These are phyloP conservation scores for Trypanosoma lewisi DNA, from an alignment of 208 protist species.

Conservation along the genomic window DNA sequence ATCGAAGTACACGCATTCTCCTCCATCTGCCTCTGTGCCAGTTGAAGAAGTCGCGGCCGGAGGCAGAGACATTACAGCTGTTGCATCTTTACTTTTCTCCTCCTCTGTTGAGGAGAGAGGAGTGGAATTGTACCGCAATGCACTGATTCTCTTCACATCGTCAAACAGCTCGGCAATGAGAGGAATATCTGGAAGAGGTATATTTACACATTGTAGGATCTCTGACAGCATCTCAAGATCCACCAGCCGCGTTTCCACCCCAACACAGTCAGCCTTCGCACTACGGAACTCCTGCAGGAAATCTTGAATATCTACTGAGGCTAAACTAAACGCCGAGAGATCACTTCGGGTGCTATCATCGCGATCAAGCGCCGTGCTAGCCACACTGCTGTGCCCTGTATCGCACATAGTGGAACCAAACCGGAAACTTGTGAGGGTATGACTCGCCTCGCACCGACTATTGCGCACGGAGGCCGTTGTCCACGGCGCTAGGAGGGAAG, in stretches of 20 bases:
- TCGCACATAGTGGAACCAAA: not conserved
- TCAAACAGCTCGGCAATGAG: conserved; percentile 69
- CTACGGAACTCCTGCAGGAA: conserved; percentile 67
- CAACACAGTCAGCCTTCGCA: conserved; percentile 56
- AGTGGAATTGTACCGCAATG: conserved; percentile 8
- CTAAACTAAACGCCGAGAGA: conserved; percentile 50
- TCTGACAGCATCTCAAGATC: conserved; percentile 54
- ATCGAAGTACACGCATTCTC: conserved; percentile 55
- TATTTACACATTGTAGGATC: conserved; percentile 51
- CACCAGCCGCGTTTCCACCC: conserved; percentile 31
- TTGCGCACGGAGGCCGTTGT: conserved; percentile 20
- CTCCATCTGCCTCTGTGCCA: conserved; percentile 1
- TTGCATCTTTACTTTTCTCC: not conserved
- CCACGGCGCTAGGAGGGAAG: conserved; percentile 15
- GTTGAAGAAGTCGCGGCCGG: not conserved
- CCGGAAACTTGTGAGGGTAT: conserved; percentile 14
- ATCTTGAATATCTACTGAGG: conserved; percentile 65
- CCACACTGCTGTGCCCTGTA: not conserved
- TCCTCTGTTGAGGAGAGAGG: not conserved
- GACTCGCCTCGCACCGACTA: conserved; percentile 21
- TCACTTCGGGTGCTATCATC: conserved; percentile 49
- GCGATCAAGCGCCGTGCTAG: conserved; percentile 14
- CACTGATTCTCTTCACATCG: conserved; percentile 36
- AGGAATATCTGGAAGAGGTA: conserved; percentile 48
- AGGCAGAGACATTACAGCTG: not conserved